Evolutionary conservation across 2,329 filamentous ascomycete genomes (phyloP).

Genomic region (Xylariaceae sp.): DNA sequence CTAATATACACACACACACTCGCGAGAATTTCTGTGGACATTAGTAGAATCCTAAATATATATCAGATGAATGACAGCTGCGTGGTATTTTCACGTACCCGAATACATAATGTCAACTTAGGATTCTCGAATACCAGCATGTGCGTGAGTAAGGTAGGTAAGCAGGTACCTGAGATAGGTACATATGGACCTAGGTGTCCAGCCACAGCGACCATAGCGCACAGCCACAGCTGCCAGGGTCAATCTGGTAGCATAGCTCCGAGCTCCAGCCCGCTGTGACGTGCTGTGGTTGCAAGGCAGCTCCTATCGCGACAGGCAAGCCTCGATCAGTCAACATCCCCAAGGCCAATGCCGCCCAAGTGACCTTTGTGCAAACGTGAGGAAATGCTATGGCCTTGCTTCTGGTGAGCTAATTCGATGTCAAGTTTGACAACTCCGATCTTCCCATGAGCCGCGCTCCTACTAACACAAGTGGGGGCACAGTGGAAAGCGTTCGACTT

Average conservation of each 20-base stretch:
- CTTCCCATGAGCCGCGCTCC: neutral
- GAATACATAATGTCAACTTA: too few species aligned
- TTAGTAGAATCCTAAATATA: too few species aligned
- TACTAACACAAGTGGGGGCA: constrained; percentile 8
- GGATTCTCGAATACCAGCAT: too few species aligned
- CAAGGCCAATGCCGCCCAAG: constrained; percentile 12
- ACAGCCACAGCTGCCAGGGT: constrained; percentile 14
- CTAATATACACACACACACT: too few species aligned
- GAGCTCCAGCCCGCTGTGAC: constrained; percentile 1
- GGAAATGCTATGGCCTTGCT: constrained; percentile 28
- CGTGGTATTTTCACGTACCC: too few species aligned
- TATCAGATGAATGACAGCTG: too few species aligned
- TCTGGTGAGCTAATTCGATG: constrained; percentile 21
- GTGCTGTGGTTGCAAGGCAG: constrained; percentile 22
- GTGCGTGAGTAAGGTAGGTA: too few species aligned
- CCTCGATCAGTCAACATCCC: constrained; percentile 7
- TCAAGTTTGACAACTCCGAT: too few species aligned
- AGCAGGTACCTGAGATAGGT: too few species aligned
- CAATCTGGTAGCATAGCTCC: constrained; percentile 2
- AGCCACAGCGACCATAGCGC: too few species aligned
- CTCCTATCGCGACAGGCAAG: constrained; percentile 8
- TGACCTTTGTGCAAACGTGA: constrained; percentile 16
- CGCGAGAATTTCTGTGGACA: too few species aligned
- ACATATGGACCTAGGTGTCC: too few species aligned
- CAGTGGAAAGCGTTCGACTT: constrained; percentile 99